Conservation (phyloP, 2,329 filamentous ascomycete genomes). For the Fusarium incarnatum region DNA sequence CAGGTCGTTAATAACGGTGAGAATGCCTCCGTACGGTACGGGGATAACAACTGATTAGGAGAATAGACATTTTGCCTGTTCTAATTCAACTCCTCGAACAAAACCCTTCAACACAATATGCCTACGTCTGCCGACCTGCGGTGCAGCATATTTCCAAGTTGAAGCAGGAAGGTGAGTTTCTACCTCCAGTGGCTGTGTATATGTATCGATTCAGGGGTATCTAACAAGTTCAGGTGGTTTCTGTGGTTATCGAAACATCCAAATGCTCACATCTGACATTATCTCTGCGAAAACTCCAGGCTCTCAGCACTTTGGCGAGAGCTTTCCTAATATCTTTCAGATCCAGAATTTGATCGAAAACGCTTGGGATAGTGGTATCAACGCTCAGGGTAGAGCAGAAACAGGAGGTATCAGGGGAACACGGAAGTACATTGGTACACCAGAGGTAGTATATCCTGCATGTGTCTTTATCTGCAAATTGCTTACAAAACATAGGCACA, state of each 20-base stretch:
- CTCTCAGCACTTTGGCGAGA: conserved; percentile 67
- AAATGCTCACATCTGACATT: conserved; percentile 88
- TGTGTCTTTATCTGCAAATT: background rate
- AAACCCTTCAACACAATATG: conserved; percentile 70
- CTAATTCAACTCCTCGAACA: conserved; percentile 73
- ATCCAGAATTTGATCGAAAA: conserved; percentile 88
- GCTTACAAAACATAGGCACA: conserved; percentile 68
- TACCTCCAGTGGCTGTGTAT: background rate
- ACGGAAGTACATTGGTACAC: conserved; percentile 94
- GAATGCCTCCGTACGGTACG: too few relatives aligned
- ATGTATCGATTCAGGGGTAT: background rate
- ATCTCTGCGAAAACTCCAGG: conserved; percentile 68
- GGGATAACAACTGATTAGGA: conserved; percentile 33
- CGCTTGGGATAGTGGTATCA: conserved; percentile 90
- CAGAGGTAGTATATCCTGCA: conserved; percentile 70
- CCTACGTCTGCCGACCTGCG: conserved; percentile 82
- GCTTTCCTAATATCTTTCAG: conserved; percentile 79
- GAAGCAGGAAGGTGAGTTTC: conserved; percentile 71
- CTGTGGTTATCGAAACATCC: conserved; percentile 95
- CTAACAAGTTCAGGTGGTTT: conserved; percentile 73
- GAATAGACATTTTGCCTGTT: conserved; percentile 68
- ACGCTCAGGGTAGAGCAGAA: conserved; percentile 77
- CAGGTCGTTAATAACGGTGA: conserved; percentile 65
- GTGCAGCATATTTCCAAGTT: conserved; percentile 87
- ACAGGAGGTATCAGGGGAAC: conserved; percentile 90